Base-by-base conservation (phyloP, 148 eudicot species). In the Camellia lanceoleosa region DNA sequence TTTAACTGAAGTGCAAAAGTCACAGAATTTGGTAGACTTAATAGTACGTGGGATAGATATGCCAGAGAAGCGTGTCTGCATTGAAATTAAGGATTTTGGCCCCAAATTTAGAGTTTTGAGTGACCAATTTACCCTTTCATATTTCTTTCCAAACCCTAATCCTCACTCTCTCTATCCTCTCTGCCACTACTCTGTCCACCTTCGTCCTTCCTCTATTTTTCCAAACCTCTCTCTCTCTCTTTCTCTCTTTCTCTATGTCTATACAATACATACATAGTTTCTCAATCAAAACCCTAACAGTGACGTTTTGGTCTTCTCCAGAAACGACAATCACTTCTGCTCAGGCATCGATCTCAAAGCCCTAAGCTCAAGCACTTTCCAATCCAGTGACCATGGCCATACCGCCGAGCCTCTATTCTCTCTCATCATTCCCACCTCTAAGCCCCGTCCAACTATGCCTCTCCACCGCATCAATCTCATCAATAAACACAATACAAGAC, bases 391-490 rank as follows among this genome's bases (percentile, higher is more conserved):
- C 68, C 84, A 84, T 2, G 97, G 63, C 49, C 90, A 92, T 18
- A 15, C 82, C 41, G 83, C 84, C 12, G 97, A 96, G 88, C 83
- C 38, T 30, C 38, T 93, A 51, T 94, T 30, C 38, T 30, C 38
- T 30, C 0, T 30, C 38, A 1, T 30, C 38, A 30, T 30, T 30
- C 38, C 38, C 97, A 82, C 97, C 97, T 4, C 97, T 94, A 12
- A 93, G 51, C 2, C 97, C 97, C 0, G 97, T 94, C 9, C 97
- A 94, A 87, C 97, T 91, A 79, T 93, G 97, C 86, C 94, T 89
- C 58, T 95, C 97, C 16, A 93, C 92, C 44, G 97, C 97, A 87
- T 93, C 97, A 14, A 93, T 91, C 86, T 93, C 95, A 77, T 93
- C 97, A 43, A 93, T 91, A 73, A 93, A 93, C 30, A 93, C 88